phyloP scores from a whole-genome alignment of 106 monocot species.

The Hemerocallis citrina region DNA sequence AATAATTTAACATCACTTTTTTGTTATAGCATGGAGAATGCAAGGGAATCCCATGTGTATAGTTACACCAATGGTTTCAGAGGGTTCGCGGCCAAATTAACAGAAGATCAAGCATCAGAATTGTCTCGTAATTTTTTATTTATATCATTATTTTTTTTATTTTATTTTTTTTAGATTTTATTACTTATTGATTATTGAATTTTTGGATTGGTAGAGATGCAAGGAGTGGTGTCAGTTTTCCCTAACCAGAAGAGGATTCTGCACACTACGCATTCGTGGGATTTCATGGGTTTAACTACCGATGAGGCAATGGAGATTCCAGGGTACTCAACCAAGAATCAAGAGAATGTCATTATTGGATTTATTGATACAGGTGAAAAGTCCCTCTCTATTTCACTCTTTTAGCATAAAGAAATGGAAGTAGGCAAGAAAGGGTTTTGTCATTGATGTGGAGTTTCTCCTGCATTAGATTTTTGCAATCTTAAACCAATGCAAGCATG shows the following conservation, averaged over 20 bases:
- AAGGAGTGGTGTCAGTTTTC: constrained; percentile 68
- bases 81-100: constrained; percentile 85
- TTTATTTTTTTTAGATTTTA: background rate
- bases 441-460: no score
- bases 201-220: constrained; percentile 38
- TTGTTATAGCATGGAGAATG: constrained; percentile 44
- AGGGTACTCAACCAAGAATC: constrained; percentile 68
- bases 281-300: constrained; percentile 62
- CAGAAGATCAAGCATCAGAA: constrained; percentile 46
- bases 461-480: no score
- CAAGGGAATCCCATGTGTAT: constrained; percentile 68
- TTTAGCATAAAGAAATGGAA: no score
- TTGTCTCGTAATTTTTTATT: constrained; percentile 35
- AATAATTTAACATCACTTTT: background rate
- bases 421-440: no score
- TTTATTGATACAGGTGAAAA: constrained; percentile 82
- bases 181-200: background rate
- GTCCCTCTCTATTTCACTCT: no score
- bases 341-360: constrained; percentile 88
- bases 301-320: constrained; percentile 63
- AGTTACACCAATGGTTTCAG: constrained; percentile 62
- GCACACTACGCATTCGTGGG: constrained; percentile 92
- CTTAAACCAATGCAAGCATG: no score
- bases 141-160: background rate
- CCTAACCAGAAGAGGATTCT: constrained; percentile 58